A percentile compares a stretch with the other conserved stretches of the same genome.
Evolutionary conservation across 176 grass and related monocot genomes (phyloP).

Genomic region (Eragrostis curvula): DNA sequence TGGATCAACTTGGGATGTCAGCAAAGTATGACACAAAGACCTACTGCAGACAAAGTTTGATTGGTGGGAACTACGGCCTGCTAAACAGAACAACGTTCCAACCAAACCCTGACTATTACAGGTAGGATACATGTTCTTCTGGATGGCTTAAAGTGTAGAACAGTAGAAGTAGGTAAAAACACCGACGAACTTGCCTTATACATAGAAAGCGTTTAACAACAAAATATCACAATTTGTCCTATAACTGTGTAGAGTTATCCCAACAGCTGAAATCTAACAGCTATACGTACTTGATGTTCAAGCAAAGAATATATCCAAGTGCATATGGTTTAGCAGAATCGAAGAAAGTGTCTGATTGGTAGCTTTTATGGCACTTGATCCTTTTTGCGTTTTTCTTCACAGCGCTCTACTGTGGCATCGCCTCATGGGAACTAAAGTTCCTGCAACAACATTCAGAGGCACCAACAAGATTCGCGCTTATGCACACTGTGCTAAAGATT

Average conservation of each 20-base stretch:
- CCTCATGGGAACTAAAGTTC: too few species aligned
- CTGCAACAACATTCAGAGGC: too few species aligned
- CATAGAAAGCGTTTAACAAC: not conserved
- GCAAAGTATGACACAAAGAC: conserved; percentile 72
- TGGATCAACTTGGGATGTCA: conserved; percentile 78
- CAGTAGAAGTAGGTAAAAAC: not conserved
- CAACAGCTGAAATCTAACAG: not conserved
- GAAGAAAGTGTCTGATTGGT: not conserved
- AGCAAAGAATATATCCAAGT: not conserved
- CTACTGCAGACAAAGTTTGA: conserved; percentile 75
- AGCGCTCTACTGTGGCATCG: too few species aligned
- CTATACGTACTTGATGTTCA: conserved; percentile 27
- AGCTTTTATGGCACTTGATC: not conserved
- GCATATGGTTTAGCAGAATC: not conserved
- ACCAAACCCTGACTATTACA: too few species aligned
- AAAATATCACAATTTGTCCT: not conserved
- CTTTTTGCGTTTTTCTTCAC: not conserved
- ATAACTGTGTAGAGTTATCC: not conserved
- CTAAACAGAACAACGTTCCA: too few species aligned
- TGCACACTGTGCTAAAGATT: conserved; percentile 65
- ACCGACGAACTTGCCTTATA: not conserved
- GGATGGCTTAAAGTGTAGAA: conserved; percentile 9
- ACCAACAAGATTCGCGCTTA: too few species aligned
- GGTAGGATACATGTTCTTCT: conserved; percentile 36
- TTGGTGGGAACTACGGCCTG: conserved; percentile 86